Base-by-base conservation (phyloP, 345 rosid genomes). In the Populus pruinosa region DNA sequence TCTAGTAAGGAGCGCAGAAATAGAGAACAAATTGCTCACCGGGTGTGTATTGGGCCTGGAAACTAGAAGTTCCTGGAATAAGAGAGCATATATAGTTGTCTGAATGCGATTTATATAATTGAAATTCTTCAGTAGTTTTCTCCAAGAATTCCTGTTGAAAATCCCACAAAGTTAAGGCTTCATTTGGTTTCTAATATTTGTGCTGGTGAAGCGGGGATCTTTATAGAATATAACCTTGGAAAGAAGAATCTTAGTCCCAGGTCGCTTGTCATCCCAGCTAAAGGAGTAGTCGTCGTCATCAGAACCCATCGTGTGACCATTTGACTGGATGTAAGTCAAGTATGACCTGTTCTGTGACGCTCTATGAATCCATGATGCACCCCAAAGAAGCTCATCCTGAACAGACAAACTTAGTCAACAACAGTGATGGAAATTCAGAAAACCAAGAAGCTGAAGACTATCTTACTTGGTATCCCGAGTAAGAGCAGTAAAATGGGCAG, bases 191-290 rank as follows among this genome's bases (percentile, higher is more conserved):
- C 29, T 35, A 41, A 39, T 23, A 39, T 59, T 18, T 27, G 27
- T 64, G 65, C 43, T 50, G 59, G 5, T 39, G 33, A 68, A 35
- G 36, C 43, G 70, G 63, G 66, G 38, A 29, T 36, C 35, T 47
- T 29, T 27, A 67, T 39, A 27, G 47, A 74, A 27, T 9, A 12
- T 1, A 31, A 93, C 99, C 94, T 96, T 91, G 50, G 99, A 87
- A 49, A 94, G 97, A 71, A 96, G 95, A 82, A 96, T 87, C 75
- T 96, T 90, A 1, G 98, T 94, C 41, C 98, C 99, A 67, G 89
- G 90, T 71, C 91, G 93, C 78, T 96, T 96, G 85, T 96, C 93
- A 84, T 96, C 99, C 99, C 99, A 96, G 47, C 99, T 93, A 77
- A 96, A 96, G 65, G 95, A 90, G 83, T 86, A 92, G 76, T 94